phyloP scores from a whole-genome alignment of 345 rosid species.

The Luvunga scandens region DNA sequence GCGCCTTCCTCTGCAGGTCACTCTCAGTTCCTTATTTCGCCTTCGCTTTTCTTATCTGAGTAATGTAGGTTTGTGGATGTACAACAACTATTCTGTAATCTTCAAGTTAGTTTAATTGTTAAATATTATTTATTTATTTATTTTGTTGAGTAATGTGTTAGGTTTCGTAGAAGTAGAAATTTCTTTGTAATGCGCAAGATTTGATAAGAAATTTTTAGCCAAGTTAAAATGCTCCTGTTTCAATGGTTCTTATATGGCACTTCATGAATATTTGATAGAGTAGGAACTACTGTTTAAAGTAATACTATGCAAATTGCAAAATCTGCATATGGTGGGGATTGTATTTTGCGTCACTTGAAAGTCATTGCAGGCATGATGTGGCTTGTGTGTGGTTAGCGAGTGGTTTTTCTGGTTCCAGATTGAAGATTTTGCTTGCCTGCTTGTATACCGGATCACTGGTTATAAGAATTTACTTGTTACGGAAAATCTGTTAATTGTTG shows the following conservation, averaged over 20 bases:
- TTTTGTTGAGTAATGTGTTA: neutral
- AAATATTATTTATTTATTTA: neutral
- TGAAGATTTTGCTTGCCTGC: neutral
- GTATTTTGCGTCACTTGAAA: neutral
- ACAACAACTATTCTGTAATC: neutral
- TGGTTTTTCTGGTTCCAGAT: neutral
- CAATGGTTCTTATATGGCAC: neutral
- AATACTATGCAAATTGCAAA: neutral
- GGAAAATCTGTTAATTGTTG: neutral
- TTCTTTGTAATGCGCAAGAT: neutral
- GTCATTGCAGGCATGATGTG: neutral
- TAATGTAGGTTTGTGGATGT: neutral
- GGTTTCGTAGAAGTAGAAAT: neutral
- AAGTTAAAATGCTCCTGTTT: neutral
- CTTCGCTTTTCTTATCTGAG: neutral
- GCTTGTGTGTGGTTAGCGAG: neutral
- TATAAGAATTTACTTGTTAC: neutral
- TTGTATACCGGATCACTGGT: neutral
- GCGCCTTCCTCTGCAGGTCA: conserved; percentile 46
- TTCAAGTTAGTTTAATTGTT: neutral
- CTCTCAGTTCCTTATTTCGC: neutral
- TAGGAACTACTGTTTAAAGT: neutral
- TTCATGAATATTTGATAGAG: neutral
- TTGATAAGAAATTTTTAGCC: neutral
- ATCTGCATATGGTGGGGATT: neutral